Conservation (phyloP, 176 grass and related monocot genomes). For the Pontederia crassipes region DNA sequence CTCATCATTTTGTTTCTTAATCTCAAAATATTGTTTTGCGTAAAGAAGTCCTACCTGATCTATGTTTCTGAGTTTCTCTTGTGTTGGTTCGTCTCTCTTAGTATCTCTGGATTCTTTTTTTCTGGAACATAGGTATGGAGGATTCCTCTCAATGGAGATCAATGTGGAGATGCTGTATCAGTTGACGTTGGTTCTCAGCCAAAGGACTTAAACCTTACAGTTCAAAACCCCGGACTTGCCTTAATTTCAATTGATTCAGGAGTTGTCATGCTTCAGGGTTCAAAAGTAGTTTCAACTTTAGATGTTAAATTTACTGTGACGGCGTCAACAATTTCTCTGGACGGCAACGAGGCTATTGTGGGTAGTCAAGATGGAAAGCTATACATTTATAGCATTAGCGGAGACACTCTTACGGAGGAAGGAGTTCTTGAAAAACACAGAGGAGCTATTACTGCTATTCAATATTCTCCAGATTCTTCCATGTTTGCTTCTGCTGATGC, state of each 20-base stretch:
- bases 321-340: slow-evolving; percentile 62
- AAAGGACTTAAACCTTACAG: slow-evolving; percentile 63
- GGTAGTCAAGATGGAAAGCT: slow-evolving; percentile 91
- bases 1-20: no score
- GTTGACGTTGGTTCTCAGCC: slow-evolving; percentile 82
- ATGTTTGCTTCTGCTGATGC: slow-evolving; percentile 92
- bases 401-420: slow-evolving; percentile 62
- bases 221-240: slow-evolving; percentile 55
- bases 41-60: no score
- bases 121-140: slow-evolving; percentile 54
- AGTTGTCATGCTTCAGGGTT: slow-evolving; percentile 51
- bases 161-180: slow-evolving; percentile 72
- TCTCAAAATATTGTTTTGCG: background rate
- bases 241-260: slow-evolving; percentile 72
- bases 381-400: slow-evolving; percentile 57
- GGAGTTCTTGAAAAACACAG: slow-evolving; percentile 85
- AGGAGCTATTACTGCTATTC: slow-evolving; percentile 73
- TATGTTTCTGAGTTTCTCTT: background rate
- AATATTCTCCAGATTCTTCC: slow-evolving; percentile 82
- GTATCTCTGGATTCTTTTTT: slow-evolving; percentile 12
- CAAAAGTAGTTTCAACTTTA: slow-evolving; percentile 52
- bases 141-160: slow-evolving; percentile 58
- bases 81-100: slow-evolving; percentile 6
- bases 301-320: slow-evolving; percentile 63
- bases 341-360: slow-evolving; percentile 76